phyloP scores from a whole-genome alignment of 208 protist genomes.

The Trypanosoma platydactyli region DNA sequence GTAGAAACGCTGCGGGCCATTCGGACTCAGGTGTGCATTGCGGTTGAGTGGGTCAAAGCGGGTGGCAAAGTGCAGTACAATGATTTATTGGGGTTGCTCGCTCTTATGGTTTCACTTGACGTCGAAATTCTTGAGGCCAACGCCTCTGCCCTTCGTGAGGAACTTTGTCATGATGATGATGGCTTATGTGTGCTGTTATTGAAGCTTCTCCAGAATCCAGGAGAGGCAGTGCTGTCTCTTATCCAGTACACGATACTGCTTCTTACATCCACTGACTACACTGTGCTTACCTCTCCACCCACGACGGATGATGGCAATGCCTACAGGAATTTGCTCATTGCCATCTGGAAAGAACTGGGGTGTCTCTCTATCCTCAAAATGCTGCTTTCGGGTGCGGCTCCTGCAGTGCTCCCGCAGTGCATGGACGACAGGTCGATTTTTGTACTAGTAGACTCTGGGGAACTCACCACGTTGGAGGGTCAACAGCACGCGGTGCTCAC shows the following conservation, averaged over 20 bases:
- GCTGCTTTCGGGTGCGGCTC: slow-evolving; percentile 36
- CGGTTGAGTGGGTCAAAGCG: slow-evolving; percentile 58
- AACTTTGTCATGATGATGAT: slow-evolving; percentile 43
- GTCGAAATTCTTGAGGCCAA: slow-evolving; percentile 31
- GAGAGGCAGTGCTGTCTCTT: slow-evolving; percentile 29
- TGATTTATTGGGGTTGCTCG: slow-evolving; percentile 52
- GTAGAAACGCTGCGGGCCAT: slow-evolving; percentile 62
- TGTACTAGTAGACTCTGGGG: slow-evolving; percentile 21
- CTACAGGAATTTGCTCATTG: slow-evolving; percentile 23
- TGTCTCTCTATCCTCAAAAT: slow-evolving; percentile 64
- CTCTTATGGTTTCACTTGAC: slow-evolving; percentile 49
- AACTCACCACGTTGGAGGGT: slow-evolving; percentile 28
- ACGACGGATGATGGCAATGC: slow-evolving; percentile 6
- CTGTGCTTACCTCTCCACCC: not conserved
- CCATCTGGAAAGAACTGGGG: slow-evolving; percentile 54
- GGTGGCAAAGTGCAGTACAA: slow-evolving; percentile 47
- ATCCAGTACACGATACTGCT: slow-evolving; percentile 24
- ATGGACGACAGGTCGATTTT: slow-evolving; percentile 21
- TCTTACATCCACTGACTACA: slow-evolving; percentile 15
- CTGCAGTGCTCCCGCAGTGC: not conserved
- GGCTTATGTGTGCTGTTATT: slow-evolving; percentile 43
- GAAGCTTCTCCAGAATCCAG: slow-evolving; percentile 35
- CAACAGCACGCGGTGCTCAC: slow-evolving; percentile 36
- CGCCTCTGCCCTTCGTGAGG: slow-evolving; percentile 23
- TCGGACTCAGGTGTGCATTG: slow-evolving; percentile 37